phyloP scores from a whole-genome alignment of 176 grass and related monocot species.

The Saccharum officinarum region DNA sequence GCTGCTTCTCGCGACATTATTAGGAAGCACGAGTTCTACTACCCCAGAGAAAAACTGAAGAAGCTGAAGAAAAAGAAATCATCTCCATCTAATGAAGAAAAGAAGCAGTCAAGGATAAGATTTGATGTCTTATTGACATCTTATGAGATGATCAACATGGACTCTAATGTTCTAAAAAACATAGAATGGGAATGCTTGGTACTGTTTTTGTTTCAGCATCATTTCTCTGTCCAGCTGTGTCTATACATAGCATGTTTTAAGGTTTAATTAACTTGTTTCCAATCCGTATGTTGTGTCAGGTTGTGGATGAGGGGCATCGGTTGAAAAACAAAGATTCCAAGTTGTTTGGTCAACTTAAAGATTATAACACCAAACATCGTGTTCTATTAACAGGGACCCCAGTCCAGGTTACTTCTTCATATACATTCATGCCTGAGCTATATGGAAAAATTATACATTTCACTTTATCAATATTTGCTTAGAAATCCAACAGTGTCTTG shows the following conservation, averaged over 20 bases:
- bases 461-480: constrained; percentile 10
- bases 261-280: constrained; percentile 4
- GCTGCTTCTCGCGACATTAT: constrained; percentile 70
- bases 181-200: constrained; percentile 99
- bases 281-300: constrained; percentile 46
- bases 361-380: constrained; percentile 90
- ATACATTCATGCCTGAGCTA: constrained; percentile 4
- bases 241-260: constrained; percentile 5
- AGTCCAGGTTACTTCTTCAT: constrained; percentile 72
- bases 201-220: constrained; percentile 24
- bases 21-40: constrained; percentile 93
- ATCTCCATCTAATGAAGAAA: constrained; percentile 55
- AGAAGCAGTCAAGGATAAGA: constrained; percentile 85
- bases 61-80: constrained; percentile 88
- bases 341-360: constrained; percentile 89
- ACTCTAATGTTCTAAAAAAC: constrained; percentile 76
- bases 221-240: constrained; percentile 11
- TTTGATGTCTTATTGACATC: constrained; percentile 99
- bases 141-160: constrained; percentile 99
- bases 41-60: constrained; percentile 70
- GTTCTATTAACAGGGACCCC: constrained; percentile 98
- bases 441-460: constrained; percentile 1
- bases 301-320: constrained; percentile 98
- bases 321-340: constrained; percentile 99
- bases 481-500: background rate